Conservation (phyloP, 805 yeast genomes). For the Lachancea lanzarotensis region DNA sequence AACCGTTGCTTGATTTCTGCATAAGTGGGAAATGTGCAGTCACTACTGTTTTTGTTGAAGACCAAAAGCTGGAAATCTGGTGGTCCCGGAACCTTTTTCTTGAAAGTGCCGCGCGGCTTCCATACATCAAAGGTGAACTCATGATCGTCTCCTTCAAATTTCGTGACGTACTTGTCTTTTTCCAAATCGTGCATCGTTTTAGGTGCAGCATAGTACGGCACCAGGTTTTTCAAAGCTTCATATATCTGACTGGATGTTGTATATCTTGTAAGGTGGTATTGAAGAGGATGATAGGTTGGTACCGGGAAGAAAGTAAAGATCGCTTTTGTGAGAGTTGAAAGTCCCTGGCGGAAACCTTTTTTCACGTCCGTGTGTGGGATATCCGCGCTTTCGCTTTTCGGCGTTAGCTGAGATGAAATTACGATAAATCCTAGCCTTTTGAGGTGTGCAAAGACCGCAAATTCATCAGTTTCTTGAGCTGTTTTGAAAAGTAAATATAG, state of each 20-base stretch:
- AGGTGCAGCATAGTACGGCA: conserved; percentile 20
- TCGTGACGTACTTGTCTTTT: background rate
- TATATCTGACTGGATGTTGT: conserved; percentile 29
- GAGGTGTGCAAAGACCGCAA: conserved; percentile 64
- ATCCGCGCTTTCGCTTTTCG: conserved; percentile 6
- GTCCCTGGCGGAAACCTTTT: background rate
- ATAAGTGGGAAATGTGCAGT: conserved; percentile 41
- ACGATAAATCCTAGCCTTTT: conserved; percentile 77
- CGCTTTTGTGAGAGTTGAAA: background rate
- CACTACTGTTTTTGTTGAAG: conserved; percentile 38
- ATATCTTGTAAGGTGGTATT: conserved; percentile 16
- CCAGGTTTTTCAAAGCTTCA: conserved; percentile 24
- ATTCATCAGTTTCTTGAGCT: conserved; percentile 43
- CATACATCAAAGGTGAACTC: conserved; percentile 60
- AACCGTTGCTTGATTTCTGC: conserved; percentile 37
- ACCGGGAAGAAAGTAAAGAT: conserved; percentile 12
- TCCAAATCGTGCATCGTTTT: conserved; percentile 12
- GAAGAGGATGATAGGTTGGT: conserved; percentile 10
- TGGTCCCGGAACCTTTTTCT: conserved; percentile 57
- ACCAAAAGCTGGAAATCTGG: conserved; percentile 75
- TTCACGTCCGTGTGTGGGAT: background rate
- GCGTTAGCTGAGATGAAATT: conserved; percentile 20
- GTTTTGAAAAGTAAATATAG: conserved; percentile 46
- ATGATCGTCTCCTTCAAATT: conserved; percentile 8
- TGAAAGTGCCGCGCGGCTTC: conserved; percentile 73